phyloP scores from a whole-genome alignment of 139 green algal genomes.

The Chlorella vulgaris region DNA sequence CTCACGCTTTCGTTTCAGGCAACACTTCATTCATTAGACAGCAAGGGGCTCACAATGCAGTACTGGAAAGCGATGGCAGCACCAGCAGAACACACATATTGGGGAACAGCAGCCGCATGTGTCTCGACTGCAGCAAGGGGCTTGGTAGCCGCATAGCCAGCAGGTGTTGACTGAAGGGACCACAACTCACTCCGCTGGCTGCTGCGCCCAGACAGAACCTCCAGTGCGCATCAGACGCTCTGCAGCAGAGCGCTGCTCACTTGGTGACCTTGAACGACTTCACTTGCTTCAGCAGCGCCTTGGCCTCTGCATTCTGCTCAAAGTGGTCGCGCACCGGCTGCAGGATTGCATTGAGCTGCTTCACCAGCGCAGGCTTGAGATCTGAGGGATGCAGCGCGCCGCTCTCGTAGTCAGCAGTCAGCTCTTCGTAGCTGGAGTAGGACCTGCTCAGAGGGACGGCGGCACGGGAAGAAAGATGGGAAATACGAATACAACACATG shows the following conservation, averaged over 20 bases:
- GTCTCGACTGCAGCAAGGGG: too few species aligned
- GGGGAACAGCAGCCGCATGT: neutral
- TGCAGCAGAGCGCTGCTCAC: too few species aligned
- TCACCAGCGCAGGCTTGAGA: conserved; percentile 81
- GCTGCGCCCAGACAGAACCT: too few species aligned
- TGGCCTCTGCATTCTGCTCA: conserved; percentile 87
- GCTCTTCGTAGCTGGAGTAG: conserved; percentile 76
- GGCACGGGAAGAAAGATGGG: too few species aligned
- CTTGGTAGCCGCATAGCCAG: too few species aligned
- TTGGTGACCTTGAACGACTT: conserved; percentile 35
- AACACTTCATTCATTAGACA: too few species aligned
- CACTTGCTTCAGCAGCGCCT: conserved; percentile 87
- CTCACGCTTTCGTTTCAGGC: too few species aligned
- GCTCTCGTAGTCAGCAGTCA: conserved; percentile 83
- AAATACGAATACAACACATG: neutral
- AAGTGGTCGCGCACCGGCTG: conserved; percentile 92
- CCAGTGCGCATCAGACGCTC: too few species aligned
- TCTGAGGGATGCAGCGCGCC: conserved; percentile 83
- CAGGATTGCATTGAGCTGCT: conserved; percentile 90
- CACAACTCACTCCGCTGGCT: too few species aligned
- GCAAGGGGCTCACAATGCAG: too few species aligned
- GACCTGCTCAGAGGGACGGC: conserved; percentile 30
- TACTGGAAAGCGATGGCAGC: neutral
- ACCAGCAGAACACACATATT: neutral
- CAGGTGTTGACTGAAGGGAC: too few species aligned